phyloP scores from a whole-genome alignment of 129 eudicot species.

The Chrysanthemum makinoi region DNA sequence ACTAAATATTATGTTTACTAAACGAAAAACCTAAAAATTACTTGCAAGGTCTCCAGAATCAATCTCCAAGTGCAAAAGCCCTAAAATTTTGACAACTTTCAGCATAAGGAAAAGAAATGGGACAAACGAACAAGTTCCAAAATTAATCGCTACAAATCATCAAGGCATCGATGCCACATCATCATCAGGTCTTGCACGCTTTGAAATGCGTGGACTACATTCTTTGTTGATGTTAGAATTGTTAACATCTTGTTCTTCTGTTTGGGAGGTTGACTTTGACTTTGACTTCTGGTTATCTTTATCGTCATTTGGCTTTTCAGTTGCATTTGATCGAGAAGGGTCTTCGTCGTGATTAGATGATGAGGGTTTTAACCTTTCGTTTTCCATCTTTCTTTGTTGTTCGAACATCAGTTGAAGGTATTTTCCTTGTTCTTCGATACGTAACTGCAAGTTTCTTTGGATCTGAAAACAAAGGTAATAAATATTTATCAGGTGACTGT shows the following conservation, averaged over 20 bases:
- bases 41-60: slow-evolving; percentile 26
- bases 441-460: slow-evolving; percentile 76
- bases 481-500: not conserved
- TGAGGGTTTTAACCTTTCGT: slow-evolving; percentile 45
- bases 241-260: slow-evolving; percentile 22
- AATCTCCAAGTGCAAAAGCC: slow-evolving; percentile 34
- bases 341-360: slow-evolving; percentile 41
- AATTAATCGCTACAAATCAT: slow-evolving; percentile 26
- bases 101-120: slow-evolving; percentile 20
- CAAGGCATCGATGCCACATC: slow-evolving; percentile 33
- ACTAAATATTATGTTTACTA: slow-evolving; percentile 27
- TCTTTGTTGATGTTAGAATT: slow-evolving; percentile 21
- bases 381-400: slow-evolving; percentile 69
- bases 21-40: slow-evolving; percentile 22
- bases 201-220: slow-evolving; percentile 43
- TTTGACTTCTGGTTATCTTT: slow-evolving; percentile 19
- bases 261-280: slow-evolving; percentile 30
- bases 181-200: slow-evolving; percentile 56
- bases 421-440: slow-evolving; percentile 89
- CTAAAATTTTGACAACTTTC: slow-evolving; percentile 18
- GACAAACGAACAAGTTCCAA: slow-evolving; percentile 22
- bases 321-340: slow-evolving; percentile 17
- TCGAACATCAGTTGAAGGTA: slow-evolving; percentile 80
- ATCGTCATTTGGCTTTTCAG: slow-evolving; percentile 28
- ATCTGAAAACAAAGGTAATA: slow-evolving; percentile 35